These are phyloP conservation scores for Beta corolliflora DNA, from an alignment of 179 eudicot species.

Conservation along the genomic window DNA sequence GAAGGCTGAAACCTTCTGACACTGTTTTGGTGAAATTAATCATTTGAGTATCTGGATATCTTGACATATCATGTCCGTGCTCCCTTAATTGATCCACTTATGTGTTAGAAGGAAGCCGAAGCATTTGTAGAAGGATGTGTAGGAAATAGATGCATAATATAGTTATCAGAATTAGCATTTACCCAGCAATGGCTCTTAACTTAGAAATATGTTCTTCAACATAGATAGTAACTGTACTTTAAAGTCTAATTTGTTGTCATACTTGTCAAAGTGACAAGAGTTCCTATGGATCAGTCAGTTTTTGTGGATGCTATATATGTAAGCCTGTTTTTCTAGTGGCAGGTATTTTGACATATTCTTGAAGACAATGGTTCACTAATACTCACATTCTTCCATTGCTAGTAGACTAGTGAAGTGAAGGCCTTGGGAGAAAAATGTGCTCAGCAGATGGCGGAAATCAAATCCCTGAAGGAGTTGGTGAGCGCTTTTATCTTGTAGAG, in stretches of 20 bases:
- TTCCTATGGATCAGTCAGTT: neutral
- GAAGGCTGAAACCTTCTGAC: no score
- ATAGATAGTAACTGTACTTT: neutral
- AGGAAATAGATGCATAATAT: constrained; percentile 5
- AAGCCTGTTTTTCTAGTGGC: neutral
- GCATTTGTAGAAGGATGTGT: neutral
- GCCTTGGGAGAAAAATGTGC: constrained; percentile 66
- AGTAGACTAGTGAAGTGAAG: constrained; percentile 66
- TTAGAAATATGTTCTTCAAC: neutral
- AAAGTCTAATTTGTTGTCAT: neutral
- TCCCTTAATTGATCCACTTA: neutral
- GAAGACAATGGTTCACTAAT: constrained; percentile 9
- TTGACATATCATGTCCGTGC: neutral
- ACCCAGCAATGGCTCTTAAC: neutral
- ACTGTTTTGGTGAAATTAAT: no score
- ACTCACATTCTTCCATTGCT: constrained; percentile 31
- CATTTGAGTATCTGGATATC: neutral
- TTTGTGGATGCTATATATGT: neutral
- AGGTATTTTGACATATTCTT: neutral
- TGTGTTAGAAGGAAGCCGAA: neutral
- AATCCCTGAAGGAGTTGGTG: constrained; percentile 69
- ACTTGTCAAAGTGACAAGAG: neutral
- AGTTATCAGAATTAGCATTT: neutral
- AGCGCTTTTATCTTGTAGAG: constrained; percentile 29
- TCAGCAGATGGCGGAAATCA: constrained; percentile 59